Percentiles rank a stretch among this genome's conserved stretches.
Evolutionary conservation across 352 stramenopile species (phyloP).

Genomic region (Globisporangium canariense): DNA sequence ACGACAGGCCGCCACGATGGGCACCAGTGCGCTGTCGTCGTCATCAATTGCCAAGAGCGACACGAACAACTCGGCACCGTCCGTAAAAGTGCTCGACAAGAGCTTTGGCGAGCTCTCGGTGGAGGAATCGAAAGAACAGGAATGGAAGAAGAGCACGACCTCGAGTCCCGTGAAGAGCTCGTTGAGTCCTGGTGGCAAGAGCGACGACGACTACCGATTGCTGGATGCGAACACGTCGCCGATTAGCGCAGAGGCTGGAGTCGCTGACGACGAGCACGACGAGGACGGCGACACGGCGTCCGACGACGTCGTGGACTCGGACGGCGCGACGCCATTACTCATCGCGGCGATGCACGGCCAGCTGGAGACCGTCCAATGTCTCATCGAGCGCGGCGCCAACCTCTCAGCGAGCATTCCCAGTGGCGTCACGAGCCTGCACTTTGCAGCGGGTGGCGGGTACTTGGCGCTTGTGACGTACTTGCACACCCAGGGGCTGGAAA

Average conservation of each 20-base stretch:
- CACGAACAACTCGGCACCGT: conserved; percentile 25
- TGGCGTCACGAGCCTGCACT: conserved; percentile 42
- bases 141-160: conserved; percentile 14
- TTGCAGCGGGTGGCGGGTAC: conserved; percentile 47
- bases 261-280: conserved; percentile 2
- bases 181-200: conserved; percentile 2
- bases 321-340: conserved; percentile 52
- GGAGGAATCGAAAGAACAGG: conserved; percentile 21
- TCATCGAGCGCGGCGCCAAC: conserved; percentile 41
- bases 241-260: neutral
- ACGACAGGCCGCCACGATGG: conserved; percentile 8
- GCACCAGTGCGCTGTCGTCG: neutral
- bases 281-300: conserved; percentile 8
- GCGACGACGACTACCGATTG: conserved; percentile 1
- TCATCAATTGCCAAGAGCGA: conserved; percentile 7
- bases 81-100: conserved; percentile 9
- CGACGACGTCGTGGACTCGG: conserved; percentile 20
- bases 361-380: conserved; percentile 48
- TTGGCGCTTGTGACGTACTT: conserved; percentile 38
- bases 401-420: conserved; percentile 39
- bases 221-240: neutral
- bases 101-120: conserved; percentile 16
- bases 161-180: conserved; percentile 10
- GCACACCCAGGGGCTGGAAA: conserved; percentile 32
- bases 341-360: conserved; percentile 60